Evolutionary conservation across 106 monocot species (phyloP).

Genomic region (Allium fistulosum): DNA sequence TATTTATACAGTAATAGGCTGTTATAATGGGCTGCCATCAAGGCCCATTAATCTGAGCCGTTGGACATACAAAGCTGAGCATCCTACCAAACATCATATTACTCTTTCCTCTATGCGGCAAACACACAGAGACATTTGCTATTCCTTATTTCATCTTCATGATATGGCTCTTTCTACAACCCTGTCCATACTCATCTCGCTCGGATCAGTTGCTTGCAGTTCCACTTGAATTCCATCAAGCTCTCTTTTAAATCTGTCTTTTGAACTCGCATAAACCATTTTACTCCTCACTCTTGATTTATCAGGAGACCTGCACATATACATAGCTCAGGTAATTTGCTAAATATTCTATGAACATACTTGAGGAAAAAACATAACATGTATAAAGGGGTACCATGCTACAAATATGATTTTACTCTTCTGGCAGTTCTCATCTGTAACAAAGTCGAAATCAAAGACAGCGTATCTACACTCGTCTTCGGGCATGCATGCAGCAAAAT

Average conservation of each 20-base stretch:
- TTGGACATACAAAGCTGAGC: too few relatives aligned
- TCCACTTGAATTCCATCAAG: conserved; percentile 58
- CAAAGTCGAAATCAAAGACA: conserved; percentile 60
- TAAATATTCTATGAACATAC: neutral
- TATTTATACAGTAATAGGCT: too few relatives aligned
- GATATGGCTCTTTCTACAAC: conserved; percentile 21
- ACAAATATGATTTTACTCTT: conserved; percentile 46
- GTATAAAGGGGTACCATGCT: conserved; percentile 25
- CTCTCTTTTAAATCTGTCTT: conserved; percentile 52
- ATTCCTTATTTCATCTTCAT: neutral
- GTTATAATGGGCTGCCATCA: too few relatives aligned
- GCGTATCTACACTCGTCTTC: conserved; percentile 53
- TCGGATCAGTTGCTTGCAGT: conserved; percentile 51
- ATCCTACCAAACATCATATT: too few relatives aligned
- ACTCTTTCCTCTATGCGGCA: too few relatives aligned
- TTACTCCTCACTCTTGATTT: conserved; percentile 39
- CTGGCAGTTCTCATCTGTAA: conserved; percentile 64
- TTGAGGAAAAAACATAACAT: neutral
- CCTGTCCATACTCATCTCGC: conserved; percentile 63
- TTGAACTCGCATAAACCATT: conserved; percentile 55
- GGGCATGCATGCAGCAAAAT: conserved; percentile 37
- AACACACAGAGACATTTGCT: too few relatives aligned
- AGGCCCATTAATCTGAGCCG: too few relatives aligned
- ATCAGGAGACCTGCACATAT: conserved; percentile 36
- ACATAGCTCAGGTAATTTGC: neutral